Evolutionary conservation across 2,329 filamentous ascomycete species (phyloP).

Genomic region (Aspergillus niger): DNA sequence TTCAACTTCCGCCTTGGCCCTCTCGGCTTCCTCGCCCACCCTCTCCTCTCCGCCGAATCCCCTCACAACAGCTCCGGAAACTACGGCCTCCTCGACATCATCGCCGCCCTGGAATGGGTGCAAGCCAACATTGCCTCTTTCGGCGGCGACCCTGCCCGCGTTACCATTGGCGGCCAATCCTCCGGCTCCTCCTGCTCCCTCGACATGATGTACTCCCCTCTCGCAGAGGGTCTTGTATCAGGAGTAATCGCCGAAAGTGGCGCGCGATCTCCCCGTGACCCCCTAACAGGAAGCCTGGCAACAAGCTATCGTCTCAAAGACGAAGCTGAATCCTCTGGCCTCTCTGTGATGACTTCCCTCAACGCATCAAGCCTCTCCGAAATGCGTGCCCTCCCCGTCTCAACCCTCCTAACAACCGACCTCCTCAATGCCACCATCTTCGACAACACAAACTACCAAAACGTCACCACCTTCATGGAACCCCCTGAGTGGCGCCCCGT

Average conservation of each 20-base stretch:
- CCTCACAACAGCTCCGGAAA: constrained; percentile 31
- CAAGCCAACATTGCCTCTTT: constrained; percentile 25
- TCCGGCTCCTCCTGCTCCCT: constrained; percentile 32
- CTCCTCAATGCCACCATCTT: constrained; percentile 22
- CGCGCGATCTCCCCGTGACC: constrained; percentile 32
- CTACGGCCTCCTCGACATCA: constrained; percentile 29
- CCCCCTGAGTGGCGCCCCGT: constrained; percentile 30
- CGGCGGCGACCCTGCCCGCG: constrained; percentile 24
- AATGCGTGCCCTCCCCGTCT: constrained; percentile 41
- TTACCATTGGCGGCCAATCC: constrained; percentile 33
- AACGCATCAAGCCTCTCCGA: constrained; percentile 45
- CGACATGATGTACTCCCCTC: constrained; percentile 28
- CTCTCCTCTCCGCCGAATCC: constrained; percentile 26
- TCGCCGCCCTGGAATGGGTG: constrained; percentile 24
- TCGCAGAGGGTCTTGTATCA: constrained; percentile 24
- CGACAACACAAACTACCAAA: constrained; percentile 25
- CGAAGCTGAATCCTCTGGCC: constrained; percentile 21
- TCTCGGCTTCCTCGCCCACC: constrained; percentile 30
- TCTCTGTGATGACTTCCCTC: constrained; percentile 39
- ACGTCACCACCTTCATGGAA: constrained; percentile 16
- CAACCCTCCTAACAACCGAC: constrained; percentile 32
- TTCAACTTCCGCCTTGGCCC: constrained; percentile 38
- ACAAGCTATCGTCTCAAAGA: constrained; percentile 27
- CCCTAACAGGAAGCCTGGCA: constrained; percentile 26
- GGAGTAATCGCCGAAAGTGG: constrained; percentile 37